Conservation (phyloP, 1,139 yeast species). For the Yamadazyma diospyri region DNA sequence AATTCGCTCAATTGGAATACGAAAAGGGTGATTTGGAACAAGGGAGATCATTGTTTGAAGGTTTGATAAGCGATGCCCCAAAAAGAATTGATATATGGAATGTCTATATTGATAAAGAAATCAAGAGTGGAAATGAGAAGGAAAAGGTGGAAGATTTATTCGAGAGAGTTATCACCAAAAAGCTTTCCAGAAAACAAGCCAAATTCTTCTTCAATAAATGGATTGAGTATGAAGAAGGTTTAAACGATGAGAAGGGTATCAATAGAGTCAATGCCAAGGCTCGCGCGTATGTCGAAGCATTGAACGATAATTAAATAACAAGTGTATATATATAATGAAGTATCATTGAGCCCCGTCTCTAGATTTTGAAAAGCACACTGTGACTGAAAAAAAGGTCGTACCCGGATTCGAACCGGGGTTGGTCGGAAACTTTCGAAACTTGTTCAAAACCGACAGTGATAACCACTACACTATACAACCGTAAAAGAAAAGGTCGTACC, state of each 20-base stretch:
- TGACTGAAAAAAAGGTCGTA: constrained; percentile 71
- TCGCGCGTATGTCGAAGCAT: constrained; percentile 57
- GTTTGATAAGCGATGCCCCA: constrained; percentile 84
- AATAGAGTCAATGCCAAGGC: constrained; percentile 93
- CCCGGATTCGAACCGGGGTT: constrained; percentile 97
- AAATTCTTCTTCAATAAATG: constrained; percentile 93
- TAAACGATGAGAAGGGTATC: constrained; percentile 64
- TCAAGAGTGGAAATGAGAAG: constrained; percentile 58
- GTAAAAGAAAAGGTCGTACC: constrained; percentile 72
- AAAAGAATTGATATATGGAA: constrained; percentile 94
- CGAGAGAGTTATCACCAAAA: constrained; percentile 70
- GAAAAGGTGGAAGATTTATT: constrained; percentile 71
- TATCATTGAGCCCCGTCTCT: neutral
- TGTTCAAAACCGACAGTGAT: constrained; percentile 52
- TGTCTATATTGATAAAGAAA: constrained; percentile 90
- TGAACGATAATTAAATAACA: constrained; percentile 6
- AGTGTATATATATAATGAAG: neutral
- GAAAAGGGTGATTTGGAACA: constrained; percentile 86
- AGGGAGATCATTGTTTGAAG: constrained; percentile 93
- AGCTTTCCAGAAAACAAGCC: constrained; percentile 86
- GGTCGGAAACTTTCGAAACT: constrained; percentile 49
- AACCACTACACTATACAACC: constrained; percentile 41
- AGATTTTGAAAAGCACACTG: neutral
- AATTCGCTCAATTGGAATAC: constrained; percentile 88
- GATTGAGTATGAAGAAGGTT: constrained; percentile 73